Percentiles rank a stretch among this genome's conserved stretches.
phyloP scores from a whole-genome alignment of 2,329 filamentous ascomycete genomes.

The Stagonosporopsis tanaceti region DNA sequence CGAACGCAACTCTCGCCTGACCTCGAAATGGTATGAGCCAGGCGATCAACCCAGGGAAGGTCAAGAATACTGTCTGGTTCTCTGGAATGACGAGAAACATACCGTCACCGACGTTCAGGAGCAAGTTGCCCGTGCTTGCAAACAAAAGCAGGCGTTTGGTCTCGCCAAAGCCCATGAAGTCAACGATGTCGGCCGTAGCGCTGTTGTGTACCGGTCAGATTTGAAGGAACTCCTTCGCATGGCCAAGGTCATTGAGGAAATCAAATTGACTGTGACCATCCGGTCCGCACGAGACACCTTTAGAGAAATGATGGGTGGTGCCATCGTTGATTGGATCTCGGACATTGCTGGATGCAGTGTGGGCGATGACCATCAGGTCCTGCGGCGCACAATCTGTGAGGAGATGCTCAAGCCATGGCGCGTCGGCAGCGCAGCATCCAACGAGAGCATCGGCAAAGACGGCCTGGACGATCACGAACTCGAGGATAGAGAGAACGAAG shows the following conservation, averaged over 20 bases:
- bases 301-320: conserved; percentile 97
- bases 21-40: conserved; percentile 72
- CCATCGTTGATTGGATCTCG: conserved; percentile 93
- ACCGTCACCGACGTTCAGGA: conserved; percentile 90
- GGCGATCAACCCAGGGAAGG: conserved; percentile 69
- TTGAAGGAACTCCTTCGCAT: conserved; percentile 77
- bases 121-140: conserved; percentile 89
- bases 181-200: conserved; percentile 84
- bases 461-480: conserved; percentile 83
- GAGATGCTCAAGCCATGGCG: conserved; percentile 90
- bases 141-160: conserved; percentile 73
- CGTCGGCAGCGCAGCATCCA: conserved; percentile 81
- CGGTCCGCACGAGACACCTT: conserved; percentile 94
- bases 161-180: conserved; percentile 83
- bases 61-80: conserved; percentile 80
- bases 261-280: conserved; percentile 95
- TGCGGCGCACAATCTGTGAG: conserved; percentile 86
- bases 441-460: conserved; percentile 77
- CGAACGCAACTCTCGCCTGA: conserved; percentile 79
- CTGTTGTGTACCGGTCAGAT: conserved; percentile 78
- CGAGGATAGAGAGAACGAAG: conserved; percentile 61
- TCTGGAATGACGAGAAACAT: conserved; percentile 99
- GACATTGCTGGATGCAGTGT: conserved; percentile 92
- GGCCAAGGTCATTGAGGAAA: conserved; percentile 88
- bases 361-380: conserved; percentile 77